Evolutionary conservation across 2,329 filamentous ascomycete genomes (phyloP), one percentile per base, ranked within the genome.

Genomic region (Intubia oerlemansii): DNA sequence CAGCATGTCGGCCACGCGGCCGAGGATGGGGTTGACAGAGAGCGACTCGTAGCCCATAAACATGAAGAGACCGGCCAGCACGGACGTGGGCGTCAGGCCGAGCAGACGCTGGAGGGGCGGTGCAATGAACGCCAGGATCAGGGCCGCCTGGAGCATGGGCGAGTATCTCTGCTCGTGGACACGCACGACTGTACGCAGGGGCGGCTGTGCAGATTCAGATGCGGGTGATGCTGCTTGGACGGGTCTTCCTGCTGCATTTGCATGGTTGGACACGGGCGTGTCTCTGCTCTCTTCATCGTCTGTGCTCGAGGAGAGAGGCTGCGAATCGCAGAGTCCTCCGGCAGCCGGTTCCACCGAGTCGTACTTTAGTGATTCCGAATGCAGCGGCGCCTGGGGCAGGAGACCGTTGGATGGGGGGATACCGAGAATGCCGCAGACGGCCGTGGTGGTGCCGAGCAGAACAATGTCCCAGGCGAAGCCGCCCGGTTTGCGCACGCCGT

Each of bases 321-420:
- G n/a, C n/a, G n/a, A n/a, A n/a, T n/a, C n/a, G n/a, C n/a, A n/a
- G n/a, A n/a, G n/a, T n/a, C n/a, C n/a, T n/a, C n/a, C n/a, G n/a
- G n/a, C n/a, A n/a, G n/a, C n/a, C n/a, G n/a, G n/a, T n/a, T n/a
- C n/a, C n/a, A n/a, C n/a, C n/a, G n/a, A n/a, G n/a, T n/a, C 51
- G 40, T 73, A 60, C 42, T 72, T 54, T 13, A 73, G 44, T 6
- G 62, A 68, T 40, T 74, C 67, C 0, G 67, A 70, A 40, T 75
- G 68, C 6, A 75, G 45, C 0, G 70, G 69, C 1, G 69, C 70
- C 44, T 74, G 69, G 0, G 69, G 70, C 0, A 75, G 49, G 5
- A 76, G 55, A 0, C 69, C 68, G 37, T 74, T 75, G 2, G 69
- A 62, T 0, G 68, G 67, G 9, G 70, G 70, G 12, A 75, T 69